Evolutionary conservation across 768 basidiomycete genomes (phyloP).

Genomic region (Russula sp.): DNA sequence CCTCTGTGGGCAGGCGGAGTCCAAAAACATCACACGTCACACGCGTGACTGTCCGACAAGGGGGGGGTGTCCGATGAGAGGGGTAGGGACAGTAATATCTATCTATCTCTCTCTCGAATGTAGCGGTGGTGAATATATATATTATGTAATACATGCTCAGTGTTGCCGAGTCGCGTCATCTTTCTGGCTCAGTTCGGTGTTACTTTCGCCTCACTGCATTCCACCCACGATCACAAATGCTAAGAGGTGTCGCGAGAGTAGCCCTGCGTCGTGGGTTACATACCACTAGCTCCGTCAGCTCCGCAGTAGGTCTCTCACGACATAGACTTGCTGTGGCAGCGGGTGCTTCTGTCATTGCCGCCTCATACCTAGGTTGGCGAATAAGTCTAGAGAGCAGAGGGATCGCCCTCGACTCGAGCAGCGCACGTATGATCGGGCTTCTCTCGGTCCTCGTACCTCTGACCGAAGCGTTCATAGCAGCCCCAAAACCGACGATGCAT

Average conservation of each 20-base stretch:
- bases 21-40: no score
- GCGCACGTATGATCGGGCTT: background rate
- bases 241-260: conserved; percentile 11
- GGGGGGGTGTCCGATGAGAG: no score
- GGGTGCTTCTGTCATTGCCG: conserved; percentile 28
- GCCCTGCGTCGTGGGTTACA: conserved; percentile 16
- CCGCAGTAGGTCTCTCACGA: conserved; percentile 3
- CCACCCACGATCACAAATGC: conserved; percentile 9
- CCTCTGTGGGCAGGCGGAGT: no score
- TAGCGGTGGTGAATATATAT: no score
- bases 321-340: conserved; percentile 23
- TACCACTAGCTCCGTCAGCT: conserved; percentile 5
- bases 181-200: background rate
- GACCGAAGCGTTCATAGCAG: conserved; percentile 7
- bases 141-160: background rate
- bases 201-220: background rate
- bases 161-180: background rate
- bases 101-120: no score
- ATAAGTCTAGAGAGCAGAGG: conserved; percentile 20
- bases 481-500: conserved; percentile 5
- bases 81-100: no score
- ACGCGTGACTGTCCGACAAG: no score
- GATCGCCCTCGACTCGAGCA: conserved; percentile 25
- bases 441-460: background rate
- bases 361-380: conserved; percentile 31